These are phyloP conservation scores for Niveomyces coronatus DNA, from an alignment of 2,329 filamentous ascomycete genomes.

Conservation along the genomic window DNA sequence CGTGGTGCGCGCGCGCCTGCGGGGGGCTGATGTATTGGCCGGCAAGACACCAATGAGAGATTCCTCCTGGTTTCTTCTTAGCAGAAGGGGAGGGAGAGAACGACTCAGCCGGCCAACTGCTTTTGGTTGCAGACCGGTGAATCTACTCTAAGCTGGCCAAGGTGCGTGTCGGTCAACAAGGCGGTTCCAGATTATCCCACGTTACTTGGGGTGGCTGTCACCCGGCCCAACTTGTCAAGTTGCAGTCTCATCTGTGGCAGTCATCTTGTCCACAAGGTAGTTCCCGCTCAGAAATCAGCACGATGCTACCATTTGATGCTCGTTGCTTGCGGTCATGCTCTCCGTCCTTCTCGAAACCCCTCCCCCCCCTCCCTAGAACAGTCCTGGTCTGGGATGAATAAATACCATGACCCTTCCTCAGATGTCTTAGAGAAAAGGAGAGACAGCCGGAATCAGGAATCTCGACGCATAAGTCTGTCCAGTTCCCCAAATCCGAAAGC, in stretches of 20 bases:
- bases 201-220: conserved; percentile 3
- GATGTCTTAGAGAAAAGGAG: too few species aligned
- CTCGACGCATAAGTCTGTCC: too few species aligned
- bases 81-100: too few species aligned
- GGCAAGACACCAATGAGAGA: too few species aligned
- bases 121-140: neutral
- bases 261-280: neutral
- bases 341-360: neutral
- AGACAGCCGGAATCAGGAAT: too few species aligned
- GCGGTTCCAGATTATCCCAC: conserved; percentile 4
- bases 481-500: too few species aligned
- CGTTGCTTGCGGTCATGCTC: neutral
- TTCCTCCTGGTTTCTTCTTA: too few species aligned
- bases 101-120: too few species aligned
- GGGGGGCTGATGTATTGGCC: too few species aligned
- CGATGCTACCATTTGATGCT: neutral
- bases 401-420: too few species aligned
- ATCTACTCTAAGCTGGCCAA: neutral
- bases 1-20: too few species aligned
- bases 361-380: neutral
- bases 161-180: neutral
- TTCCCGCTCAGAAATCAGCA: neutral
- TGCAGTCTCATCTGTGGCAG: neutral
- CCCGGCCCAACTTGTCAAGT: neutral
- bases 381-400: conserved; percentile 1